Evolutionary conservation across 192 early-diverging fungal genomes (phyloP).

Genomic region (Tieghemiomyces parasiticus): DNA sequence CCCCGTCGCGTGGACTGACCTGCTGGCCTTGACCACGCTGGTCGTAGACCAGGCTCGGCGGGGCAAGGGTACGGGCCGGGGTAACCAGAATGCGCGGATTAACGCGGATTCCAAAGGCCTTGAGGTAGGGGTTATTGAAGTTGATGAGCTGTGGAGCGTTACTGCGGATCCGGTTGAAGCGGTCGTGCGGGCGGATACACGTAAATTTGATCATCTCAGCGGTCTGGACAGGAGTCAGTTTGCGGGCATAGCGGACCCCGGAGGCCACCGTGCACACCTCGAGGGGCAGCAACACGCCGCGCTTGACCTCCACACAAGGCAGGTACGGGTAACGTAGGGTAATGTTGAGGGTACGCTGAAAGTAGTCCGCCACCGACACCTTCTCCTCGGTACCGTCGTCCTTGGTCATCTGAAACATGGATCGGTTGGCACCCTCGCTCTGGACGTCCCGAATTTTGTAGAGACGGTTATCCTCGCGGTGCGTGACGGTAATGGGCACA

Average conservation of each 20-base stretch:
- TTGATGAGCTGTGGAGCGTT: slow-evolving; percentile 49
- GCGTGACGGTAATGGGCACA: slow-evolving; percentile 36
- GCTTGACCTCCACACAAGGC: slow-evolving; percentile 63
- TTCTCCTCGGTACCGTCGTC: slow-evolving; percentile 31
- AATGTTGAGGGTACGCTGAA: slow-evolving; percentile 52
- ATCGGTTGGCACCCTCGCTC: slow-evolving; percentile 38
- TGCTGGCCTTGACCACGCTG: slow-evolving; percentile 25
- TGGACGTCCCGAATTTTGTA: slow-evolving; percentile 57
- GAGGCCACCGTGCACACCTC: slow-evolving; percentile 75
- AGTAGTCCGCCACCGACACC: slow-evolving; percentile 65
- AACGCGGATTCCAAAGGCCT: slow-evolving; percentile 61
- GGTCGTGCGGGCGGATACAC: slow-evolving; percentile 67
- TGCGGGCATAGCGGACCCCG: slow-evolving; percentile 71
- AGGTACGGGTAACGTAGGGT: slow-evolving; percentile 59
- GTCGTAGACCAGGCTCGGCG: slow-evolving; percentile 61
- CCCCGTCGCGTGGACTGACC: slow-evolving; percentile 48
- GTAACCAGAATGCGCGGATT: slow-evolving; percentile 45
- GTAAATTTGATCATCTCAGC: slow-evolving; percentile 94
- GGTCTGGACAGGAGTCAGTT: slow-evolving; percentile 72
- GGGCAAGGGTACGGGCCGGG: slow-evolving; percentile 60
- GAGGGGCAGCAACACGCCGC: slow-evolving; percentile 63
- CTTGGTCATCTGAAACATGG: slow-evolving; percentile 53
- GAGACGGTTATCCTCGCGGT: slow-evolving; percentile 54
- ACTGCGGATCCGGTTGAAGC: slow-evolving; percentile 62
- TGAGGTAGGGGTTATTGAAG: slow-evolving; percentile 59